Conservation (phyloP, 108 stramenopile species). For the Skeletonema tropicum region DNA sequence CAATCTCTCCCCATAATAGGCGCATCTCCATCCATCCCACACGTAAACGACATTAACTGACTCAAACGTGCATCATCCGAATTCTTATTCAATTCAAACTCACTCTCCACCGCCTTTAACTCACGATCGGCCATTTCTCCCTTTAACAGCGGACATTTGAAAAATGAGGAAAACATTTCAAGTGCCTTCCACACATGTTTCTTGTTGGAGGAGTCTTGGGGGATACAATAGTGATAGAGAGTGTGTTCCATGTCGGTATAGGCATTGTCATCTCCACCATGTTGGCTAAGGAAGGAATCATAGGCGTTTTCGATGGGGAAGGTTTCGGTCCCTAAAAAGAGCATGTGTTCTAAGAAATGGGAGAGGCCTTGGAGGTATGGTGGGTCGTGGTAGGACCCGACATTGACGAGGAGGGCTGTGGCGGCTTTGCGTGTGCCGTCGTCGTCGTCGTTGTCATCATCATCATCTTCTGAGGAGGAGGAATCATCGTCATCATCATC, state of each 20-base stretch:
- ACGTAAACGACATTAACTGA: slow-evolving; percentile 76
- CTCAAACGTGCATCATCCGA: slow-evolving; percentile 74
- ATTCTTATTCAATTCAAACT: slow-evolving; percentile 88
- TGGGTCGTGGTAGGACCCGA: slow-evolving; percentile 92
- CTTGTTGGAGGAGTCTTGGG: slow-evolving; percentile 61
- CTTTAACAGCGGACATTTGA: slow-evolving; percentile 87
- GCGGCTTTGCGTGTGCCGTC: slow-evolving; percentile 81
- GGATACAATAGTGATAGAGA: slow-evolving; percentile 91
- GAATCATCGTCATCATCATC: slow-evolving; percentile 42
- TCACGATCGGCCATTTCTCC: slow-evolving; percentile 89
- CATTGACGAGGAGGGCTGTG: slow-evolving; percentile 92
- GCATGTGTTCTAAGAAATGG: slow-evolving; percentile 96
- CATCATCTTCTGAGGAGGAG: neutral
- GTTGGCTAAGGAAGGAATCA: slow-evolving; percentile 78
- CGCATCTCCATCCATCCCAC: slow-evolving; percentile 52
- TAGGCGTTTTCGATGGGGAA: slow-evolving; percentile 93
- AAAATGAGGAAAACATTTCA: slow-evolving; percentile 95
- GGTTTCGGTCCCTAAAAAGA: slow-evolving; percentile 94
- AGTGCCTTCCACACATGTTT: slow-evolving; percentile 79
- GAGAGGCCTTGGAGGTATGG: slow-evolving; percentile 86
- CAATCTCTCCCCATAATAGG: slow-evolving; percentile 41
- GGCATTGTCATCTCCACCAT: slow-evolving; percentile 96
- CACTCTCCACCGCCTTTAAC: slow-evolving; percentile 96
- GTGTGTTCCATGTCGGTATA: slow-evolving; percentile 95
- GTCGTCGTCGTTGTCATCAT: slow-evolving; percentile 33